Base-by-base conservation (phyloP, 352 stramenopile species). In the Phytophthora boehmeriae region DNA sequence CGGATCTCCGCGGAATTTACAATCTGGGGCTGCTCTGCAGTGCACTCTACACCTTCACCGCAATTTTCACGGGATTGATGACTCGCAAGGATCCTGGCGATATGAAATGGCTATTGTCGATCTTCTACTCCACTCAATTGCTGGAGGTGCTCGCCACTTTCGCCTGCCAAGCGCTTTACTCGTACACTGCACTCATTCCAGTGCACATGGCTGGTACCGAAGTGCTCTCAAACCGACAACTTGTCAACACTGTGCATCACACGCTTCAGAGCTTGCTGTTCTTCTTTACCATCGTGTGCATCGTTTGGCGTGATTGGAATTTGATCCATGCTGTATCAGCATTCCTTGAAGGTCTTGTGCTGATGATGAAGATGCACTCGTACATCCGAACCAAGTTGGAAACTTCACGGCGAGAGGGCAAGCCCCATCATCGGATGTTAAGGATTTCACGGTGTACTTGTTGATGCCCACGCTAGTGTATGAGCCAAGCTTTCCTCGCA, bases 401-500 rank as follows among this genome's bases (percentile, higher is more conserved):
- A 46, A 59, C 81, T 22, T 54, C 59, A 44, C 79, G 75, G 5
- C 56, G 54, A 0, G 55, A 69, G 30, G 47, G 67, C 34, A 32
- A 23, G 13, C 14, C 51, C 59, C 69, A 0, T 54, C 44, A 5
- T 64, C 74, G 16, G 62, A 52, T 13, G 5, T 86, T 35, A 73
- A 74, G 63, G 68, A 86, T 51, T 89, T 61, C 34, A 80, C 70
- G 13, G 45, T 89, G 17, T 86, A 89, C 47, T 66, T 89, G 28
- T 60, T 87, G 9, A 75, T 75, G 49, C 93, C 93, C 28, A 97
- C 93, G 23, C 68, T 98, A 8, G 95, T 97, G 9, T 98, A 98
- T 58, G 90, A 98, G 61, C 93, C 96, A 9, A 79, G 75, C 11
- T 98, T 91, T 48, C 93, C 93, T 9, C 80, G 88, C 56, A 91